Percentiles rank a stretch among this genome's conserved stretches.
Conservation (phyloP, 352 stramenopile species). For the Phytophthora sojae region DNA sequence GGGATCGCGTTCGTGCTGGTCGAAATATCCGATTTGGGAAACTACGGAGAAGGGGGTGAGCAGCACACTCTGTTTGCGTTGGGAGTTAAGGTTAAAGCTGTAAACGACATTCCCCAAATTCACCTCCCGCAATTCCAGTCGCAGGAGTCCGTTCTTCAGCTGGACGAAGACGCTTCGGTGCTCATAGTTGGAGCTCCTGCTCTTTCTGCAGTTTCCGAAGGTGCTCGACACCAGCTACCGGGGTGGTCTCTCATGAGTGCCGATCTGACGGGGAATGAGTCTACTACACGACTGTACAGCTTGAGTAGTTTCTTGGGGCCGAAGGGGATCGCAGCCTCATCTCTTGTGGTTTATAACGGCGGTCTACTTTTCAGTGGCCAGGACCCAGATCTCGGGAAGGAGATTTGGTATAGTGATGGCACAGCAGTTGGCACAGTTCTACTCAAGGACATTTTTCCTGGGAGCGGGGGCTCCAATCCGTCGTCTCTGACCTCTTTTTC, state of each 20-base stretch:
- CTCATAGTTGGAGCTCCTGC: constrained; percentile 51
- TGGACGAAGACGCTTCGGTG: constrained; percentile 49
- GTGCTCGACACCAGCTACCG: not conserved
- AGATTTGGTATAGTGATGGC: constrained; percentile 88
- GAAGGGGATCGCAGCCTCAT: constrained; percentile 24
- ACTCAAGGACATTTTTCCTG: constrained; percentile 73
- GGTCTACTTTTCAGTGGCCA: constrained; percentile 48
- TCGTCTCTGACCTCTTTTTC: constrained; percentile 61
- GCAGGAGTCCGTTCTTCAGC: constrained; percentile 41
- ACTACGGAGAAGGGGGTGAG: constrained; percentile 36
- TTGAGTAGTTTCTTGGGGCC: constrained; percentile 26
- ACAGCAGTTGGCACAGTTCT: constrained; percentile 62
- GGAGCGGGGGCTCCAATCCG: constrained; percentile 36
- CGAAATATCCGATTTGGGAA: constrained; percentile 49
- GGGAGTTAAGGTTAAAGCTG: constrained; percentile 41
- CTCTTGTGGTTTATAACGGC: constrained; percentile 19
- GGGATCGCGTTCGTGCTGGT: constrained; percentile 51
- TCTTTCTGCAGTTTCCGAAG: not conserved
- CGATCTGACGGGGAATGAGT: constrained; percentile 32
- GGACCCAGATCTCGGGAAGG: constrained; percentile 32
- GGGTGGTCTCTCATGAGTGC: constrained; percentile 43
- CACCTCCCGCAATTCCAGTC: constrained; percentile 47
- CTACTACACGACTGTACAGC: constrained; percentile 23
- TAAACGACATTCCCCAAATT: constrained; percentile 53
- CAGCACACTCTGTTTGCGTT: constrained; percentile 44